Conservation (phyloP, 202 grass and related monocot genomes). For the Tripidium arundinaceum region DNA sequence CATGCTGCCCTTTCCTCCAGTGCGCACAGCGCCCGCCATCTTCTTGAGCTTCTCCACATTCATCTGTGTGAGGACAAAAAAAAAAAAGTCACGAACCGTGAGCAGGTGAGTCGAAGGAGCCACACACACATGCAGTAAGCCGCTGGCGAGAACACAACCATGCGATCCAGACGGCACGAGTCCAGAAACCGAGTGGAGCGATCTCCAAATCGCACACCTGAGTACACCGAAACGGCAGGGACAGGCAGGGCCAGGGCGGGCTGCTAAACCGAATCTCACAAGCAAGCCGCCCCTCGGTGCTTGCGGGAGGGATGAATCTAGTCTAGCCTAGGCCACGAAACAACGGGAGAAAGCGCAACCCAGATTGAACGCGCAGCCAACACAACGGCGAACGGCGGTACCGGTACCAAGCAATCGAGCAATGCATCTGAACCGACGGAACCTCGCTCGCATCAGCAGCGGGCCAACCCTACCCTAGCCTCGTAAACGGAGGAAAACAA, state of each 20-base stretch:
- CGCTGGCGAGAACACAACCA: not conserved
- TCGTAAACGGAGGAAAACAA: not conserved
- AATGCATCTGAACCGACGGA: not conserved
- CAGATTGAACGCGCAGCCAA: not conserved
- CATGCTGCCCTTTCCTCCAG: slow-evolving; percentile 84
- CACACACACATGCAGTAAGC: not conserved
- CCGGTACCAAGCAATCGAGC: not conserved
- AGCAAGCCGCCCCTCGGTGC: not conserved
- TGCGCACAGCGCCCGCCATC: slow-evolving; percentile 82
- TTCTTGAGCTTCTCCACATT: slow-evolving; percentile 81
- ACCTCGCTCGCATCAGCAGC: not conserved
- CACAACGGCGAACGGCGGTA: not conserved
- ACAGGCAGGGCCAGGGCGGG: too few species aligned
- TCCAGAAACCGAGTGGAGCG: not conserved
- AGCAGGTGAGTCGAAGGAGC: not conserved
- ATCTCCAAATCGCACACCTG: not conserved
- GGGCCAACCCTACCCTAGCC: not conserved
- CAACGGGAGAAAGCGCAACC: not conserved
- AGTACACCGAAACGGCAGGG: not conserved
- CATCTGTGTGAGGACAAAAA: slow-evolving; percentile 38
- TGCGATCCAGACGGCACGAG: not conserved
- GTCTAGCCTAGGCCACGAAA: not conserved
- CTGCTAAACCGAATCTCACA: not conserved
- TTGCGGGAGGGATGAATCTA: not conserved
- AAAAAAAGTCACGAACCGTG: not conserved